Evolutionary conservation across 1,284 basidiomycete genomes (phyloP), one percentile per base, ranked within the genome.

Genomic region (Fomitopsis betulina): DNA sequence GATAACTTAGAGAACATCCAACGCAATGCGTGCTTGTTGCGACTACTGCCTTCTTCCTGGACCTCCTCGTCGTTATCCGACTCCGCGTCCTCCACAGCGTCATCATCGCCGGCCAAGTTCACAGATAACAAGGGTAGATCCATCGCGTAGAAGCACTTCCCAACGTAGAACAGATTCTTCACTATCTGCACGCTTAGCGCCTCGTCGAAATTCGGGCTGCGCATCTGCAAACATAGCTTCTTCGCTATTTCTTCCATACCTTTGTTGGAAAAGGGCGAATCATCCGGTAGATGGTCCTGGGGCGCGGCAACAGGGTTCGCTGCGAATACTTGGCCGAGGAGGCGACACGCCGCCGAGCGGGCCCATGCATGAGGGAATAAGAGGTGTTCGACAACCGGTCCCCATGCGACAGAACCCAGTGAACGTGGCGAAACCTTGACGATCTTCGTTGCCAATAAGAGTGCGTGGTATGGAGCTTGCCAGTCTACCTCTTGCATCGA

Each of bases 281-380:
- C 70, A 50, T 75, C 67, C 52, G 74, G 66, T 25, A 75, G 65
- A 58, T 72, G 69, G 7, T 45, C 21, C 13, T 58, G 57, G 0
- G 81, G 80, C 13, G 72, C 60, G 8, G 72, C 65, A 8, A 79
- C 70, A 8, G 85, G 79, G 0, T 79, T 70, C 9, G 74, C 67
- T 1, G 82, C 78, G 68, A 93, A 94, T 7, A 96, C 73, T 6
- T 80, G 69, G 5, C 93, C 93, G 1, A 98, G 72, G 7, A 95
- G 78, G 49, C 93, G 83, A 62, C 89, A 89, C 0, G 95, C 81
- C 0, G 90, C 90, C 13, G 86, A 85, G 35, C 96, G 88, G 1
- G 97, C 94, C 96, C 96, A 98, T 4, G 92, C 85, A 73, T 99
- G 96, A 12, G 96, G 95, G 75, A 90, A 98, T 9, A 93, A 79